Evolutionary conservation across 1,284 basidiomycete genomes (phyloP).

Genomic region (Mycena sp.): DNA sequence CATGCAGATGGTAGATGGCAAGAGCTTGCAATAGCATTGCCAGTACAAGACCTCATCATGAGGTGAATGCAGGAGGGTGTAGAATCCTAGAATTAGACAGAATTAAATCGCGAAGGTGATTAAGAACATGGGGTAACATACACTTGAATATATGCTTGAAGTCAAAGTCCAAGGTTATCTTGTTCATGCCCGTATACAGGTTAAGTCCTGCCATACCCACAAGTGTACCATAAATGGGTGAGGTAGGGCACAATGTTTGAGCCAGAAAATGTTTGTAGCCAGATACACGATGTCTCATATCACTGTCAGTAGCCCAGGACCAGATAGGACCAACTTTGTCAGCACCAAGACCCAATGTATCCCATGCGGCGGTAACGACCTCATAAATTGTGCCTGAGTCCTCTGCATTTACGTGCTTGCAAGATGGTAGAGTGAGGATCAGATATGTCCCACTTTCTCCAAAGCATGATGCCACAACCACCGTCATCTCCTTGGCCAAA

Average conservation of each 20-base stretch:
- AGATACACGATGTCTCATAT: conserved; percentile 16
- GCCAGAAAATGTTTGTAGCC: conserved; percentile 18
- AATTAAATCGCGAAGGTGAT: too few relatives aligned
- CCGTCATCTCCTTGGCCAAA: conserved; percentile 26
- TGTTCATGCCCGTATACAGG: conserved; percentile 10
- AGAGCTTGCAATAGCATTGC: neutral
- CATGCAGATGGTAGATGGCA: conserved; percentile 5
- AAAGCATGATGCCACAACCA: conserved; percentile 7
- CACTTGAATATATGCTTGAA: conserved; percentile 30
- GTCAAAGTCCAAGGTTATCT: conserved; percentile 29
- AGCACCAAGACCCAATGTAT: neutral
- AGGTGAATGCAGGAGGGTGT: conserved; percentile 23
- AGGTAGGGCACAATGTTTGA: neutral
- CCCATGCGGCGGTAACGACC: conserved; percentile 7
- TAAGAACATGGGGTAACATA: neutral
- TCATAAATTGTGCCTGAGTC: conserved; percentile 16
- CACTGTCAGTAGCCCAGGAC: conserved; percentile 31
- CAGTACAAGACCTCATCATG: conserved; percentile 6
- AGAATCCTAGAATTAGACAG: conserved; percentile 16
- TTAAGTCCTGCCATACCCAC: conserved; percentile 24
- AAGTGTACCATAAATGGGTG: conserved; percentile 18
- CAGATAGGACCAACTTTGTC: conserved; percentile 20
- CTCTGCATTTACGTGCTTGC: conserved; percentile 17
- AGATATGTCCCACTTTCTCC: conserved; percentile 20
- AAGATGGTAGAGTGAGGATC: conserved; percentile 21